phyloP scores from a whole-genome alignment of 129 eudicot species.

The Flaveria brownii region DNA sequence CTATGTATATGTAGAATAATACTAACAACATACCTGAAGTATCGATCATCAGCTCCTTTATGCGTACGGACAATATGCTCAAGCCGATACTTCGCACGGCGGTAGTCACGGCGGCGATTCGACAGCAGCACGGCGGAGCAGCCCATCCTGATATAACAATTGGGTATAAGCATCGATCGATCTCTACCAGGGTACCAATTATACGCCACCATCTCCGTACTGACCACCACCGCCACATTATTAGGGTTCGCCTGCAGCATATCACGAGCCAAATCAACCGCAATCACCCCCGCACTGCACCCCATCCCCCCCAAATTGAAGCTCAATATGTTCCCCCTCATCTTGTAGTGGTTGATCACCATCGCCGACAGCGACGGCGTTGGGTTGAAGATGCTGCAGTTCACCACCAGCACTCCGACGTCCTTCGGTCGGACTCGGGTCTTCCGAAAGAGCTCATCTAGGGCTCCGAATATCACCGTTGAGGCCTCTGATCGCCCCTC shows the following conservation, averaged over 20 bases:
- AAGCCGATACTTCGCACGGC: conserved; percentile 82
- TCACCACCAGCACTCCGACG: conserved; percentile 80
- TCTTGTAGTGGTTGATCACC: conserved; percentile 90
- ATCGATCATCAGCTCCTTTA: conserved; percentile 90
- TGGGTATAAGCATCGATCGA: conserved; percentile 92
- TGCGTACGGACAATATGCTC: conserved; percentile 95
- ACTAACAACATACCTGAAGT: conserved; percentile 53
- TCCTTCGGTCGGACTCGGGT: conserved; percentile 78
- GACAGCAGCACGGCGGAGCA: conserved; percentile 91
- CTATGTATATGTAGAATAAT: too few relatives aligned
- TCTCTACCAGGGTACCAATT: conserved; percentile 93
- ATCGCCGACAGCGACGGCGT: conserved; percentile 96
- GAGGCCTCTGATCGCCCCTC: conserved; percentile 93
- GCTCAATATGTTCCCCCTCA: conserved; percentile 94
- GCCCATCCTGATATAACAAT: conserved; percentile 96
- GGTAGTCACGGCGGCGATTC: conserved; percentile 78
- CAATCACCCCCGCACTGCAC: conserved; percentile 90
- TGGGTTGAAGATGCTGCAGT: conserved; percentile 94
- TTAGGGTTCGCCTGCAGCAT: conserved; percentile 96
- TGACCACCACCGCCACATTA: conserved; percentile 83
- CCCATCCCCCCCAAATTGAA: conserved; percentile 99
- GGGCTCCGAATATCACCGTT: conserved; percentile 87
- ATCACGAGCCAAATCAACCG: conserved; percentile 86
- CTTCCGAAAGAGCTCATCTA: conserved; percentile 87
- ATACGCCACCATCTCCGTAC: conserved; percentile 92